Percentiles rank a stretch among this genome's conserved stretches.
phyloP scores from a whole-genome alignment of 129 eudicot species.

The Silybum marianum region DNA sequence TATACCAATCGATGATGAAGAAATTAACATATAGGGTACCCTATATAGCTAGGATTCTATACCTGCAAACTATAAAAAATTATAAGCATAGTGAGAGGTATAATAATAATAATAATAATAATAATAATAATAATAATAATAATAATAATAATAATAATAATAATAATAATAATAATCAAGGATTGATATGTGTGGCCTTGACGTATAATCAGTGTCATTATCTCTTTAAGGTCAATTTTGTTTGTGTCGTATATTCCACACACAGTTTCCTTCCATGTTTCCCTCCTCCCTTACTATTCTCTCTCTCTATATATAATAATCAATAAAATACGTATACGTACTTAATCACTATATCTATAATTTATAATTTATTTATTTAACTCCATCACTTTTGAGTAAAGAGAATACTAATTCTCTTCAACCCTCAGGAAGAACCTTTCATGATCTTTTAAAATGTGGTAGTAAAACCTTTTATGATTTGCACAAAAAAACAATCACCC shows the following conservation, averaged over 20 bases:
- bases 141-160: neutral
- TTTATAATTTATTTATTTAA: too few relatives aligned
- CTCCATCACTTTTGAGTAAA: neutral
- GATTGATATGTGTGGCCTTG: constrained; percentile 26
- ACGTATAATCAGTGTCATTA: constrained; percentile 35
- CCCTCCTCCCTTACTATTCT: constrained; percentile 50
- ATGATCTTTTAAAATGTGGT: neutral
- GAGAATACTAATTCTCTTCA: neutral
- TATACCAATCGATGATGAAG: constrained; percentile 10
- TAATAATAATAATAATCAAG: neutral
- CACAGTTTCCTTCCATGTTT: constrained; percentile 57
- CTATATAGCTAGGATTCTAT: constrained; percentile 16
- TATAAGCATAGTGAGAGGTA: neutral
- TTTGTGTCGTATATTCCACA: constrained; percentile 40
- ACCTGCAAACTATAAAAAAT: constrained; percentile 2
- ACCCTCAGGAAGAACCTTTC: neutral
- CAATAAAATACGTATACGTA: neutral
- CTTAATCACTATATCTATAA: neutral
- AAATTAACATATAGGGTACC: neutral
- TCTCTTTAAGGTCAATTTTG: constrained; percentile 41
- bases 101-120: neutral
- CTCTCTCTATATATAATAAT: constrained; percentile 8
- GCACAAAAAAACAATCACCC: neutral
- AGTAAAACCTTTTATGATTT: neutral
- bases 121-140: neutral